Evolutionary conservation across 192 early-diverging fungal species (phyloP).

Genomic region (Lunasporangiospora selenospora): DNA sequence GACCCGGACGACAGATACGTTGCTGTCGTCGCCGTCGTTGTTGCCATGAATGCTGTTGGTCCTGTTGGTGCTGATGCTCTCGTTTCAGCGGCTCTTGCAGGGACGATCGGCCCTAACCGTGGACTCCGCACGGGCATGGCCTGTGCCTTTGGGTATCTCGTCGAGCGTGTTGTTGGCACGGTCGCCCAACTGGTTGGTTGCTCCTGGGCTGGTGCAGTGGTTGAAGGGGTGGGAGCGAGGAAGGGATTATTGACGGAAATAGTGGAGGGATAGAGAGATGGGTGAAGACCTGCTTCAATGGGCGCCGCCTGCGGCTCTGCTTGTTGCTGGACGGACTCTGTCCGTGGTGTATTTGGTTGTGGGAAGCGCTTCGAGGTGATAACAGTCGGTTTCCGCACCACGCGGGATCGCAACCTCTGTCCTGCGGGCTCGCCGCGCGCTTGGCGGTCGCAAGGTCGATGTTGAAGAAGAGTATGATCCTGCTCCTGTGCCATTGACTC

Average conservation of each 20-base stretch:
- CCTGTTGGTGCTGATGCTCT: constrained; percentile 4
- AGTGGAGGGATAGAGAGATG: not conserved
- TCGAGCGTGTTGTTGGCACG: constrained; percentile 1
- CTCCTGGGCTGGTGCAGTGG: not conserved
- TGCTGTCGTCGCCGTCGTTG: not conserved
- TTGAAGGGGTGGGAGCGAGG: not conserved
- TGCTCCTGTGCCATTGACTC: too few species aligned
- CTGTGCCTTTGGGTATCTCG: constrained; percentile 17
- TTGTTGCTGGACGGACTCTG: not conserved
- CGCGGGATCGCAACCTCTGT: not conserved
- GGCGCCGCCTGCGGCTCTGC: not conserved
- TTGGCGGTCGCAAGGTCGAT: too few species aligned
- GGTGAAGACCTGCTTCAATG: constrained; percentile 7
- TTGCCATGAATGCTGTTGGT: not conserved
- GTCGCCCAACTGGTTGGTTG: constrained; percentile 4
- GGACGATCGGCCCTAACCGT: not conserved
- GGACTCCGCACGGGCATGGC: not conserved
- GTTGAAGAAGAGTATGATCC: too few species aligned
- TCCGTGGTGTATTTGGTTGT: not conserved
- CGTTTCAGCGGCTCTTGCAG: not conserved
- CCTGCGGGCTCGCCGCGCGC: too few species aligned
- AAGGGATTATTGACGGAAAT: not conserved
- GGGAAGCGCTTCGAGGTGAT: not conserved
- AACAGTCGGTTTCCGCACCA: not conserved
- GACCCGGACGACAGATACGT: constrained; percentile 12